Percentiles rank a stretch among this genome's conserved stretches.
phyloP scores from a whole-genome alignment of 2,329 filamentous ascomycete species.

The Coniella vitis region DNA sequence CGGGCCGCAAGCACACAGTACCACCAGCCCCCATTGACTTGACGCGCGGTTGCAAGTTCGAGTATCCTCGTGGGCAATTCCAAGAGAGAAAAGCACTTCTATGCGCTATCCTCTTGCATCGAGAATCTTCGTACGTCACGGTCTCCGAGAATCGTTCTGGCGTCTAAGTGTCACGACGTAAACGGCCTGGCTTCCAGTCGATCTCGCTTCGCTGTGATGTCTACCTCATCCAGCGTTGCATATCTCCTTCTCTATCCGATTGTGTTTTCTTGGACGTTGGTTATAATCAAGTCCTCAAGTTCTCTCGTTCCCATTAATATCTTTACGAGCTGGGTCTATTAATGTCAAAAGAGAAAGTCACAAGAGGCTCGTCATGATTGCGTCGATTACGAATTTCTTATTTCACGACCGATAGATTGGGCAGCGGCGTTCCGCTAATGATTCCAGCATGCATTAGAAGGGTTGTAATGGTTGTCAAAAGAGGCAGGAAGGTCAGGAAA shows the following conservation, averaged over 20 bases:
- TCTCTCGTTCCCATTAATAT: not conserved
- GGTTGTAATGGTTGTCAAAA: slow-evolving; percentile 6
- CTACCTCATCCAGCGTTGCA: no score
- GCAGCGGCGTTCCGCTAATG: slow-evolving; percentile 7
- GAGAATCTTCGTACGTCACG: not conserved
- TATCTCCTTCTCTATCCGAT: no score
- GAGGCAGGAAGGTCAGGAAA: slow-evolving; percentile 7
- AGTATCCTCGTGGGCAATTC: not conserved
- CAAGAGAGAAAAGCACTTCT: slow-evolving; percentile 1
- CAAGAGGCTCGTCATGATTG: not conserved
- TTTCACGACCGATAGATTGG: slow-evolving; percentile 2
- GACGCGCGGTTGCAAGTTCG: slow-evolving; percentile 9
- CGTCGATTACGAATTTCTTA: not conserved
- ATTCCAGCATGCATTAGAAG: slow-evolving; percentile 10
- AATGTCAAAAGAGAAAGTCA: not conserved
- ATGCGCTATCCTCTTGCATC: not conserved
- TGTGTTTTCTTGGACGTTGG: no score
- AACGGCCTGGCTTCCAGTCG: not conserved
- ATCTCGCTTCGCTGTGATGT: no score
- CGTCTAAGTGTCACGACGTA: not conserved
- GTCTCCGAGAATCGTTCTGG: not conserved
- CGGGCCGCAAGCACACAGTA: slow-evolving; percentile 3
- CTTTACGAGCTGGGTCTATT: not conserved
- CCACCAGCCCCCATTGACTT: slow-evolving; percentile 4
- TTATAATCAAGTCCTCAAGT: not conserved